Base-by-base conservation (phyloP, 768 basidiomycete species). In the Leccinum rimulosum region DNA sequence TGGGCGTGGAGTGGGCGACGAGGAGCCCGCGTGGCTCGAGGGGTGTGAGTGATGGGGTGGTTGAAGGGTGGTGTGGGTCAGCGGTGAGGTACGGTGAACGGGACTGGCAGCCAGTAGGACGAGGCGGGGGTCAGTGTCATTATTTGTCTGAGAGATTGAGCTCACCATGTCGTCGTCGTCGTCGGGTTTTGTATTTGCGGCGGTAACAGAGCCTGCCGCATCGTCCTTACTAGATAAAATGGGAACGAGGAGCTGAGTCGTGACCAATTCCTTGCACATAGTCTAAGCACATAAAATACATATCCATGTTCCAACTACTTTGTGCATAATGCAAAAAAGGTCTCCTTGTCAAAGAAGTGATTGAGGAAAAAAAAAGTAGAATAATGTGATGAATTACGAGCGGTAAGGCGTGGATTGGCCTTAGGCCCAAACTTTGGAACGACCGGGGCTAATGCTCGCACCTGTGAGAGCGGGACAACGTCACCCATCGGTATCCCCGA, bases 11-110 rank as follows among this genome's bases (percentile, higher is more conserved):
- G 66, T 57, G 1, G 65, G 25, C 4, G 72, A 59, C 2, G 63
- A 47, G 1, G 62, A 58, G 2, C 15, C 51, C 1, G 60, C 30
- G 1, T 56, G n/a, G n/a, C n/a, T n/a, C n/a, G n/a, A n/a, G n/a
- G n/a, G n/a, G n/a, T n/a, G n/a, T n/a, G n/a, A n/a, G n/a, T n/a
- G n/a, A n/a, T n/a, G n/a, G 50, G 0, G 58, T 50, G 22, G 5
- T 76, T 75, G 61, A 76, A 76, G 9, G 75, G 73, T 70, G 71
- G 52, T 66, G 69, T 5, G 74, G 27, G 28, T 30, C 28, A 30
- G 28, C 52, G 74, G 50, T 78, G 73, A 59, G 62, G 63, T 79
- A 79, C 6, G 77, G 77, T 1, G 77, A 77, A 50, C 68, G 70
- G 11, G 69, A 59, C 38, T 14, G n/a, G n/a, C n/a, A n/a, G 38